phyloP scores from a whole-genome alignment of 768 basidiomycete genomes.

The Cytidiella melzeri region DNA sequence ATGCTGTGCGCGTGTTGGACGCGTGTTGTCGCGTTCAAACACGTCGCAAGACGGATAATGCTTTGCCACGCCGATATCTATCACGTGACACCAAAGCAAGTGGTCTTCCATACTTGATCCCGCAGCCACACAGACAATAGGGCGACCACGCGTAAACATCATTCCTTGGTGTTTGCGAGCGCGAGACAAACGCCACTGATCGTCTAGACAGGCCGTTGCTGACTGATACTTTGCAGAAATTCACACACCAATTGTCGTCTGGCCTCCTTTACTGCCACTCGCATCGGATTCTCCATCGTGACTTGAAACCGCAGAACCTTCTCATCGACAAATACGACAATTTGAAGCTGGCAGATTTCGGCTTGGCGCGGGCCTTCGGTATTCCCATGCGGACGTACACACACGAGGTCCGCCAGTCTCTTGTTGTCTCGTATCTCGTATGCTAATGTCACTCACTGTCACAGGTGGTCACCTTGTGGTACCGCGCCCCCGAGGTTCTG shows the following conservation, averaged over 20 bases:
- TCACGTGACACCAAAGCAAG: too few relatives aligned
- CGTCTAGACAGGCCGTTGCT: too few relatives aligned
- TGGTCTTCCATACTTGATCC: too few relatives aligned
- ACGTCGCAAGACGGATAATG: too few relatives aligned
- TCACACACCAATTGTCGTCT: constrained; percentile 87
- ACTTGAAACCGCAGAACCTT: constrained; percentile 94
- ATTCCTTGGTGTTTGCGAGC: background rate
- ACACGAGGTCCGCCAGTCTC: constrained; percentile 66
- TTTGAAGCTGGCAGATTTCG: constrained; percentile 95
- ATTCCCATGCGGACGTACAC: constrained; percentile 99
- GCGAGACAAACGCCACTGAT: background rate
- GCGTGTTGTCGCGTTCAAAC: too few relatives aligned
- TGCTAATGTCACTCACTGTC: background rate
- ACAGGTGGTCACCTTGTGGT: constrained; percentile 99
- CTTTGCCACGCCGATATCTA: too few relatives aligned
- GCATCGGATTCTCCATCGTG: constrained; percentile 93
- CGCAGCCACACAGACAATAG: too few relatives aligned
- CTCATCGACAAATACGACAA: constrained; percentile 87
- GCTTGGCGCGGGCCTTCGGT: constrained; percentile 93
- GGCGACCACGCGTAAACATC: too few relatives aligned
- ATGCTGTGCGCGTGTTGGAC: too few relatives aligned
- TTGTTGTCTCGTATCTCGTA: too few relatives aligned
- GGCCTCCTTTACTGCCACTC: constrained; percentile 94
- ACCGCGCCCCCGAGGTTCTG: constrained; percentile 95
- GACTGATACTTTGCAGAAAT: constrained; percentile 59